Conservation (phyloP, 2,329 filamentous ascomycete genomes). For the Alternaria ventricosa region DNA sequence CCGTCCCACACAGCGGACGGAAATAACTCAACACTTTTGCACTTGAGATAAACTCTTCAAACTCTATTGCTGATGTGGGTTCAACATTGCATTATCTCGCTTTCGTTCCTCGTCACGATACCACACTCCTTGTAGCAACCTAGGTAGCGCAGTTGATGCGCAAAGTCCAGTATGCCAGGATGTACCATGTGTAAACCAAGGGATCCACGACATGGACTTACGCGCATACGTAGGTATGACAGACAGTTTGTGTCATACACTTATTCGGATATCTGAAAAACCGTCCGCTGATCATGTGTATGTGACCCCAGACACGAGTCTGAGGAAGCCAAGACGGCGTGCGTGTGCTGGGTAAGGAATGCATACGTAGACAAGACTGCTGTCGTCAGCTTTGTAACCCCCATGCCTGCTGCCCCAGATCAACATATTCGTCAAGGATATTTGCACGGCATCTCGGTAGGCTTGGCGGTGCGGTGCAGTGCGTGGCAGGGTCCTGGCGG, state of each 20-base stretch:
- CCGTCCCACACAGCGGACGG: not conserved
- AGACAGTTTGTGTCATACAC: not conserved
- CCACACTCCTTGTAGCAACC: not conserved
- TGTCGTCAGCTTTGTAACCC: not conserved
- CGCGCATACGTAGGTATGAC: not conserved
- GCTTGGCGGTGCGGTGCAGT: not conserved
- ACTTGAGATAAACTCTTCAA: not conserved
- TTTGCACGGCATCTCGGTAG: not conserved
- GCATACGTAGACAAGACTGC: not conserved
- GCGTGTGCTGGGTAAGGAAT: not conserved
- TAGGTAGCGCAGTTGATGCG: not conserved
- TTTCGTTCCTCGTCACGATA: not conserved
- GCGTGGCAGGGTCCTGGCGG: not conserved
- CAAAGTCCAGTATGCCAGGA: not conserved
- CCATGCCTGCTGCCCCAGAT: not conserved
- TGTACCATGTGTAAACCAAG: not conserved
- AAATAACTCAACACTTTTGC: not conserved
- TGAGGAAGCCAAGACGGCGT: not conserved
- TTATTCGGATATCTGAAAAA: not conserved
- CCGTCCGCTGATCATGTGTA: not conserved
- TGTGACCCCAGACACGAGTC: not conserved
- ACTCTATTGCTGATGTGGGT: not conserved
- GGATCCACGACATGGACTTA: not conserved
- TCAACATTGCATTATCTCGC: not conserved
- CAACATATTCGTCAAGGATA: not conserved